phyloP scores from a whole-genome alignment of 345 rosid genomes.

The Luvunga scandens region DNA sequence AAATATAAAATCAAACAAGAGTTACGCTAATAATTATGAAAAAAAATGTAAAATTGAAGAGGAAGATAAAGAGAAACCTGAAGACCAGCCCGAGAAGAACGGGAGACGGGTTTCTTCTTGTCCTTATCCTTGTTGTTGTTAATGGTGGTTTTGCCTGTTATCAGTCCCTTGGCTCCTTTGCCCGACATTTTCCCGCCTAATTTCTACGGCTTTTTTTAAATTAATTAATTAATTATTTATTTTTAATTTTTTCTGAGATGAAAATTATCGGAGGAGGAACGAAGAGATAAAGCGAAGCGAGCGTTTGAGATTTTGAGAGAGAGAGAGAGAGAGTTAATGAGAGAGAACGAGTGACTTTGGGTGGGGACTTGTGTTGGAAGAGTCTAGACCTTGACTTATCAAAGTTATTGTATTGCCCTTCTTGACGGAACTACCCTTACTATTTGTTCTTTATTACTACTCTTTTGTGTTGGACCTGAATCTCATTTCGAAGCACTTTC shows the following conservation, averaged over 20 bases:
- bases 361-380: background rate
- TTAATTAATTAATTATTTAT: background rate
- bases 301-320: background rate
- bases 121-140: constrained; percentile 48
- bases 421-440: constrained; percentile 9
- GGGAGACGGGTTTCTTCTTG: constrained; percentile 70
- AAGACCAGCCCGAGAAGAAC: constrained; percentile 83
- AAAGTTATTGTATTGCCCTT: background rate
- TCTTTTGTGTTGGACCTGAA: background rate
- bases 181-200: constrained; percentile 65
- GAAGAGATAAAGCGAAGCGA: background rate
- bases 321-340: no score
- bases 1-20: background rate
- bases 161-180: constrained; percentile 78
- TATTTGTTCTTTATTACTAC: background rate
- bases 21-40: background rate
- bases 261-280: background rate
- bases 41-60: background rate
- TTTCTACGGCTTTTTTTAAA: background rate
- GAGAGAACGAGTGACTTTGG: background rate
- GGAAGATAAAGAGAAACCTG: constrained; percentile 36
- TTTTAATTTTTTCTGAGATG: background rate
- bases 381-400: background rate
- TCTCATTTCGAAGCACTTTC: no score
- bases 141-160: constrained; percentile 58